Base-by-base conservation (phyloP, 1,284 basidiomycete species). In the Xerocomus subilludens region DNA sequence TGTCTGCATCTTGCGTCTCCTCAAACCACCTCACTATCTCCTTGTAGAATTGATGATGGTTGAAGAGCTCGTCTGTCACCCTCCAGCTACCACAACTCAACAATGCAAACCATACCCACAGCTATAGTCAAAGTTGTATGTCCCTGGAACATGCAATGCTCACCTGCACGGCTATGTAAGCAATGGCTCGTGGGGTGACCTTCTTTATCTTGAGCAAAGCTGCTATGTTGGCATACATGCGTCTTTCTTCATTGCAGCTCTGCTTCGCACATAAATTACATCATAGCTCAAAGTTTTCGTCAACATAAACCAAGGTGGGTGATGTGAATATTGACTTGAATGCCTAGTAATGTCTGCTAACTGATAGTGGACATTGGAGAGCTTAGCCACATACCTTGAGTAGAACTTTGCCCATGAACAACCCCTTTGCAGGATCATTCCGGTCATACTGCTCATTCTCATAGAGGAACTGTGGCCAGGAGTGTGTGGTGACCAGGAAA, bases 161-260 rank as follows among this genome's bases (percentile, higher is more conserved):
- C 20, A 78, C 74, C 66, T 78, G 77, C 1, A 78, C 76, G 16
- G 69, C 76, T 7, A 36, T 38, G 21, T 78, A 78, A 1, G 76
- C 56, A 11, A 78, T 78, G 8, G 71, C 71, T 9, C 56, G 56
- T 25, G 74, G 74, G 9, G 36, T 30, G 3, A 76, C 71, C 45
- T 21, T 18, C 8, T 47, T 18, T 8, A 47, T 20, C 18, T 47
- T 47, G 18, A 47, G 45, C 21, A 47, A 5, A 8, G 45, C 23
- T 8, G 45, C 45, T 7, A 47, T 21, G 21, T 8, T 21, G 8
- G 45, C 45, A 21, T 21, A 21, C 13, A 56, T 47, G 73, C 74
- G 30, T 42, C 33, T 30, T 58, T 63, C 51, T 75, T 35, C 45
- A 47, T 47, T 18, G 21, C 45, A 21, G 45, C 45, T 9, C 38